Percentiles rank a stretch among this genome's conserved stretches.
These are phyloP conservation scores for Eucalyptus grandis DNA, from an alignment of 345 rosid species.

Conservation along the genomic window DNA sequence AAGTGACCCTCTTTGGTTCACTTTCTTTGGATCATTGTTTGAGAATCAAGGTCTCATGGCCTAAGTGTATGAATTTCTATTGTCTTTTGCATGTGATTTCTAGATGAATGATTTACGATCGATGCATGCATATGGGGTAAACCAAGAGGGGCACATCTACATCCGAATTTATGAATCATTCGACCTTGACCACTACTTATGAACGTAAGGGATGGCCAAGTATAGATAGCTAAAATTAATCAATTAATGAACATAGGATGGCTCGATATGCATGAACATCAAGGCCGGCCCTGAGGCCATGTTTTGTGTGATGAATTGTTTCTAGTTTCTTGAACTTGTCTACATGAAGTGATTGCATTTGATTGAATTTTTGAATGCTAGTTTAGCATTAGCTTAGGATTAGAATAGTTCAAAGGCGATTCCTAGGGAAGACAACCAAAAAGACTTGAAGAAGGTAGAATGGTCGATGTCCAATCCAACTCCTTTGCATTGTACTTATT, in stretches of 20 bases:
- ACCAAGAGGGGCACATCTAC: background rate
- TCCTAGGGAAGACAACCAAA: too few species aligned
- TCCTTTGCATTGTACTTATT: background rate
- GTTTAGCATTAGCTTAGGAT: too few species aligned
- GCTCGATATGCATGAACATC: background rate
- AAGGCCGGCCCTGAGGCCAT: background rate
- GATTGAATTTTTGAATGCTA: background rate
- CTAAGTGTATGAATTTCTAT: background rate
- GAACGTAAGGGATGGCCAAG: background rate
- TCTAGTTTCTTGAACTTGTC: too few species aligned
- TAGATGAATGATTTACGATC: too few species aligned
- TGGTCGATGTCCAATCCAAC: too few species aligned
- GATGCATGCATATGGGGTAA: background rate
- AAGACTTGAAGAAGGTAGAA: too few species aligned
- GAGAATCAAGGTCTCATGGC: background rate
- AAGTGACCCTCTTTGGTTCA: background rate
- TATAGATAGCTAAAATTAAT: too few species aligned
- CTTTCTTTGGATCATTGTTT: background rate
- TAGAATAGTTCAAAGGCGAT: too few species aligned
- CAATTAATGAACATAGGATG: background rate
- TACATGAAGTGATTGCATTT: background rate
- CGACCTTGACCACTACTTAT: too few species aligned
- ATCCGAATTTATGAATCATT: background rate
- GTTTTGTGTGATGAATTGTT: background rate
- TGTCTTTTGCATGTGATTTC: background rate